A percentile compares a stretch with the other conserved stretches of the same genome.
Conservation (phyloP, 2,329 filamentous ascomycete species). For the Diplodia mutila region DNA sequence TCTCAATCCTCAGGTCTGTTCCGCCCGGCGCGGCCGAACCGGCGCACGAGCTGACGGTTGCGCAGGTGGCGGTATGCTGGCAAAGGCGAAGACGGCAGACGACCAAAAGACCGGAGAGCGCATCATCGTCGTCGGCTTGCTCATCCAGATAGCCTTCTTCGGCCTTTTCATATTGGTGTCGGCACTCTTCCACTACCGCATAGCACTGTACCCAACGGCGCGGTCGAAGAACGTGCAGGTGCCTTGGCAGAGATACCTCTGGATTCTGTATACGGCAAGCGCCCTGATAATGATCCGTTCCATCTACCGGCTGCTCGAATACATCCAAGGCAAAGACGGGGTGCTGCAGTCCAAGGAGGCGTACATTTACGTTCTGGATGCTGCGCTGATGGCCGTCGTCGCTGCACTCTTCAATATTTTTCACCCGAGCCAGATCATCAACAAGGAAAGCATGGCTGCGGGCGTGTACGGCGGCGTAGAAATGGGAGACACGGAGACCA, state of each 20-base stretch:
- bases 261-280: conserved; percentile 49
- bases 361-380: conserved; percentile 55
- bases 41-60: neutral
- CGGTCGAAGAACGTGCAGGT: conserved; percentile 7
- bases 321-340: conserved; percentile 50
- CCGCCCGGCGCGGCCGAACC: neutral
- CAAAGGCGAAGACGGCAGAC: neutral
- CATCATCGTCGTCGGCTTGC: conserved; percentile 54
- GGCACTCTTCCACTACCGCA: conserved; percentile 36
- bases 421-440: conserved; percentile 41
- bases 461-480: neutral
- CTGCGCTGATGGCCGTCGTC: conserved; percentile 49
- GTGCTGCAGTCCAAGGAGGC: conserved; percentile 50
- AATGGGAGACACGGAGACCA: neutral
- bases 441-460: neutral
- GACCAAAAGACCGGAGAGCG: conserved; percentile 39
- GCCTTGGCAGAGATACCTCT: conserved; percentile 42
- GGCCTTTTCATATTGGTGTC: conserved; percentile 51
- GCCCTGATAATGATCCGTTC: conserved; percentile 55
- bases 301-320: conserved; percentile 56
- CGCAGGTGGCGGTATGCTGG: conserved; percentile 23
- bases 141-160: conserved; percentile 57
- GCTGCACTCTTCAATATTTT: conserved; percentile 45
- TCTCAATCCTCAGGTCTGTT: conserved; percentile 37
- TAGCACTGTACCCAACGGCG: conserved; percentile 30